phyloP scores from a whole-genome alignment of 2,329 filamentous ascomycete species.

The Mycosphaerelloides madeirae region DNA sequence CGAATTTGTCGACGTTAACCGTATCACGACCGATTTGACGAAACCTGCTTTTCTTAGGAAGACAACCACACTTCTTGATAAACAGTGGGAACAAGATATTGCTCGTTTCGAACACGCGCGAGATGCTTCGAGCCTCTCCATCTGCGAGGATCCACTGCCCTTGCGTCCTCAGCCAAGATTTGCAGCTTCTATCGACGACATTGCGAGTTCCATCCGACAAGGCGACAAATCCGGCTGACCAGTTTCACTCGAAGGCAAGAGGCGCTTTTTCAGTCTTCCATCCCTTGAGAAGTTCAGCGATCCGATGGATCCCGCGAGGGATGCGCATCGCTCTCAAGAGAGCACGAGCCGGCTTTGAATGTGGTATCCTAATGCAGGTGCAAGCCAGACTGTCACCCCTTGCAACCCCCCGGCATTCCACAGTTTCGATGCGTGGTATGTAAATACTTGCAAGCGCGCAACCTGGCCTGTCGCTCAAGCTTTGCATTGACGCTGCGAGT shows the following conservation, averaged over 20 bases:
- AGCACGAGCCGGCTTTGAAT: background rate
- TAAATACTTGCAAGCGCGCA: conserved; percentile 1
- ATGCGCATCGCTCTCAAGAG: too few relatives aligned
- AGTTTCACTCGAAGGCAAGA: too few relatives aligned
- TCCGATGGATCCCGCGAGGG: too few relatives aligned
- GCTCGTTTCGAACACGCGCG: too few relatives aligned
- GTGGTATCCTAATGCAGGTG: background rate
- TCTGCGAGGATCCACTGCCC: too few relatives aligned
- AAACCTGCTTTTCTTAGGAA: conserved; percentile 8
- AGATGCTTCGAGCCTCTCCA: too few relatives aligned
- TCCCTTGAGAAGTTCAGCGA: too few relatives aligned
- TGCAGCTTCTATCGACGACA: too few relatives aligned
- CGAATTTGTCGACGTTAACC: conserved; percentile 19
- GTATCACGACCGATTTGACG: conserved; percentile 16
- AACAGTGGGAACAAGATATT: conserved; percentile 10
- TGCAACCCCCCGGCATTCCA: background rate
- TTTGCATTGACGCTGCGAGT: background rate
- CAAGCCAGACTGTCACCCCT: background rate
- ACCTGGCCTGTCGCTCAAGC: background rate
- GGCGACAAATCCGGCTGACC: too few relatives aligned
- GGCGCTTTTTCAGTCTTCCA: too few relatives aligned
- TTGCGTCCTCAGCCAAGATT: too few relatives aligned
- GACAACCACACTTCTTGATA: conserved; percentile 1
- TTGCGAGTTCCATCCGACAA: too few relatives aligned
- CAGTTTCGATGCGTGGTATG: background rate